Base-by-base conservation (phyloP, 2,329 filamentous ascomycete genomes). In the Alternaria tenuissima region DNA sequence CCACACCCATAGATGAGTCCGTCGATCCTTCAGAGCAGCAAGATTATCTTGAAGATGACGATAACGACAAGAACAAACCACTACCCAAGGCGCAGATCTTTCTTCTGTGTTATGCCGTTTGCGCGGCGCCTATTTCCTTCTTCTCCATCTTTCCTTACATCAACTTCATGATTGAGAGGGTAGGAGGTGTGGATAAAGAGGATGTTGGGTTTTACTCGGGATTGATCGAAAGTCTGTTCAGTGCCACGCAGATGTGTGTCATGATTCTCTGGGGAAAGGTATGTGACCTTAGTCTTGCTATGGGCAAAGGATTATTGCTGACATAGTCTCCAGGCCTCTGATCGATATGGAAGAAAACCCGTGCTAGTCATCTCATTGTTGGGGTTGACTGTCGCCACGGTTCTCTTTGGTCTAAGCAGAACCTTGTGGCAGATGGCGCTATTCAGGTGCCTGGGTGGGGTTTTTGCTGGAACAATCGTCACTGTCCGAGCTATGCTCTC, bases 141-240 rank as follows among this genome's bases (percentile, higher is more conserved):
- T 94, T 94, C 81, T 88, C 85, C 74, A 92, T 94, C 75, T 91
- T 94, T 69, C 90, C 91, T 1, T 94, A 91, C 78, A 86, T 95
- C 77, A 92, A 89, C 70, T 82, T 89, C 72, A 94, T 94, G 91
- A 88, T 92, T 38, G 81, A 86, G 76, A 82, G 86, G 57, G 89
- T 88, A 59, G 91, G 90, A 9, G 71, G 82, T 11, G 78, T 94
- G 2, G 76, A 83, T 1, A 81, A 86, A 44, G 79, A 84, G n/a
- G 89, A 93, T 74, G 87, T 93, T 4, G 92, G 92, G 2, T 94
- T 94, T 80, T 94, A 93, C 81, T 87, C 84, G 58, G 92, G 92
- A 2, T 80, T 93, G 12, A 93, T 94, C 73, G 85, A 87, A 70
- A 85, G 84, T 0, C 79, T 93, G 30, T 94, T 94, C 79, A 91